phyloP scores from a whole-genome alignment of 1,139 yeast species.

The Geotrichum klebahnii region DNA sequence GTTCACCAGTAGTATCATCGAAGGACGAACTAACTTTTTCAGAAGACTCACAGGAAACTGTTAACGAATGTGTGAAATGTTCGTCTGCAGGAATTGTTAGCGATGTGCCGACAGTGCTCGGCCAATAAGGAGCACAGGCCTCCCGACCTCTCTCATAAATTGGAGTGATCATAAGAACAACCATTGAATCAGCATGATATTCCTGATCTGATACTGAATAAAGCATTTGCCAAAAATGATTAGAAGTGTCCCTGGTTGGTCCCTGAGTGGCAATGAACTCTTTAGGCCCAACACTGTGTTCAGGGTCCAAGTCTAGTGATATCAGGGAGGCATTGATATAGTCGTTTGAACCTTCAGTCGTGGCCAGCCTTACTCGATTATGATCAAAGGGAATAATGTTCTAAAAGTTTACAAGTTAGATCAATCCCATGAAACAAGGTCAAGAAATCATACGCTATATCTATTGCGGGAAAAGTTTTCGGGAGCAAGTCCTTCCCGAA shows the following conservation, averaged over 20 bases:
- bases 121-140: conserved; percentile 82
- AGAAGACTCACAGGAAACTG: conserved; percentile 20
- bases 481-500: conserved; percentile 12
- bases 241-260: conserved; percentile 58
- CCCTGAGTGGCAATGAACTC: conserved; percentile 65
- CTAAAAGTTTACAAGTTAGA: conserved; percentile 1
- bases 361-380: conserved; percentile 48
- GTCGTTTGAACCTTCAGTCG: conserved; percentile 34
- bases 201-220: conserved; percentile 31
- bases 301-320: conserved; percentile 31
- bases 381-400: conserved; percentile 60
- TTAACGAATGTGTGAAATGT: conserved; percentile 22
- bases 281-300: conserved; percentile 30
- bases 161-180: conserved; percentile 86
- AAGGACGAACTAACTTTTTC: not conserved
- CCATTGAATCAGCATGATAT: conserved; percentile 43
- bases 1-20: conserved; percentile 4
- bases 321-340: conserved; percentile 51
- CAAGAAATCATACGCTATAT: conserved; percentile 9
- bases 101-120: conserved; percentile 32
- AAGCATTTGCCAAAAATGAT: conserved; percentile 87
- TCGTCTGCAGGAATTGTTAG: conserved; percentile 24
- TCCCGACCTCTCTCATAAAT: conserved; percentile 53
- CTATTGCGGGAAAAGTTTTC: conserved; percentile 17
- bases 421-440: not conserved